Conservation (phyloP, 2,329 filamentous ascomycete species). For the Tolypocladium amazonense region DNA sequence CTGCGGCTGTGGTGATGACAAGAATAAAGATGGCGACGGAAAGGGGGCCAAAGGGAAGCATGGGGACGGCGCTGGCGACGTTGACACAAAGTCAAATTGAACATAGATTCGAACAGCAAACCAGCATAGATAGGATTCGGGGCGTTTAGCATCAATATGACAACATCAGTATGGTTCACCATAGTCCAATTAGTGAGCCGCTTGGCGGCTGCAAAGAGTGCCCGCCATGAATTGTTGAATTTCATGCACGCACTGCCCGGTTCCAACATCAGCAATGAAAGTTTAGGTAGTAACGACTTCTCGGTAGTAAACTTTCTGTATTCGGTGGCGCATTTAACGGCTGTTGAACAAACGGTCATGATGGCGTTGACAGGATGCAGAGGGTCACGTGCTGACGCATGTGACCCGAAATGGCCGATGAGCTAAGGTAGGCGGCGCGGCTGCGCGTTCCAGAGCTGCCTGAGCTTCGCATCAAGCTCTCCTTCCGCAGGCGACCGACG, state of each 20-base stretch:
- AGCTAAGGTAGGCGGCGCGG: constrained; percentile 15
- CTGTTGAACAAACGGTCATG: not conserved
- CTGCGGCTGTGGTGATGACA: constrained; percentile 57
- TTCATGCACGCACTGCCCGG: not conserved
- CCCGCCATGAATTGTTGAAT: not conserved
- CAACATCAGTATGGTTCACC: not conserved
- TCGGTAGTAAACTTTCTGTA: not conserved
- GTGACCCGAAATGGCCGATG: not conserved
- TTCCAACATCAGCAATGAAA: not conserved
- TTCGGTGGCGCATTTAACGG: not conserved
- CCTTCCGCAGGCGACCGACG: constrained; percentile 15
- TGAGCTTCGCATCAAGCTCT: constrained; percentile 29
- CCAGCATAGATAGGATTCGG: not conserved
- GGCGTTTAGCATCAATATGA: not conserved
- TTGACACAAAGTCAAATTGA: not conserved
- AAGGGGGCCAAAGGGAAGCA: constrained; percentile 1
- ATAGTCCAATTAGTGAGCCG: not conserved
- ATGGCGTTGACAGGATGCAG: not conserved
- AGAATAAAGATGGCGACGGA: constrained; percentile 22
- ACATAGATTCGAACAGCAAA: not conserved
- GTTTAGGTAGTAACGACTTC: not conserved
- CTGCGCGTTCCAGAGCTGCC: constrained; percentile 38
- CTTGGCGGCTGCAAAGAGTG: no score
- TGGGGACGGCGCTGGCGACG: not conserved
- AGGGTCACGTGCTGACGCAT: constrained; percentile 3